phyloP scores from a whole-genome alignment of 2,329 filamentous ascomycete genomes.

The Colletotrichum truncatum region DNA sequence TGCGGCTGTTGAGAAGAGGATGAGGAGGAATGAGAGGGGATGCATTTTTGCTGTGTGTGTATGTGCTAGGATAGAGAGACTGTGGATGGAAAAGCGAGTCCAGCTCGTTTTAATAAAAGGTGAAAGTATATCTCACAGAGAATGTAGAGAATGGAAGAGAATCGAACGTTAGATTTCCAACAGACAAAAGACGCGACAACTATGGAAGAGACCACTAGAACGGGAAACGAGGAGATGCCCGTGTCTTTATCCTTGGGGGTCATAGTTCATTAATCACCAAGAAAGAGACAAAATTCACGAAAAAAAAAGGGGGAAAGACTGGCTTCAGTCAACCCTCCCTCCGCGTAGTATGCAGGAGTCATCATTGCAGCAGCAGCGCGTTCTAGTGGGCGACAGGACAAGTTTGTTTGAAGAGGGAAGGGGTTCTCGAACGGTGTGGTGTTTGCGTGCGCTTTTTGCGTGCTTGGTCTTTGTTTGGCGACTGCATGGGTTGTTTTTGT shows the following conservation, averaged over 20 bases:
- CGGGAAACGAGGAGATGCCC: not conserved
- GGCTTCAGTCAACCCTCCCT: not conserved
- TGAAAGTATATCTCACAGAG: not conserved
- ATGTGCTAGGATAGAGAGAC: not conserved
- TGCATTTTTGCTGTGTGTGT: not conserved
- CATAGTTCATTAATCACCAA: not conserved
- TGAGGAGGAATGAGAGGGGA: not conserved
- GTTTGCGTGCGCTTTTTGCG: not conserved
- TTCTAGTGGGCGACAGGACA: not conserved
- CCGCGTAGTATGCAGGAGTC: not conserved
- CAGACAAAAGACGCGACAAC: not conserved
- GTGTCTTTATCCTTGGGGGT: not conserved
- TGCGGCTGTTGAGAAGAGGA: conserved; percentile 4
- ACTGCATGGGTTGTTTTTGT: conserved; percentile 1
- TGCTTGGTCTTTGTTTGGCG: not conserved
- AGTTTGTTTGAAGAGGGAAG: not conserved
- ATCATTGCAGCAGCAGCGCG: not conserved
- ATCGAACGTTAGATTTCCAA: not conserved
- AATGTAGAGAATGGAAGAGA: not conserved
- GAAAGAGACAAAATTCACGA: not conserved
- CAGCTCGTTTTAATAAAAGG: not conserved
- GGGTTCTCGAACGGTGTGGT: not conserved
- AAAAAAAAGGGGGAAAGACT: not conserved
- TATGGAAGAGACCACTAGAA: not conserved
- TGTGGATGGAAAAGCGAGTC: not conserved